A percentile compares a stretch with the other conserved stretches of the same genome.
These are phyloP conservation scores for Amaranthus tricolor DNA, from an alignment of 179 eudicot species.

Conservation along the genomic window DNA sequence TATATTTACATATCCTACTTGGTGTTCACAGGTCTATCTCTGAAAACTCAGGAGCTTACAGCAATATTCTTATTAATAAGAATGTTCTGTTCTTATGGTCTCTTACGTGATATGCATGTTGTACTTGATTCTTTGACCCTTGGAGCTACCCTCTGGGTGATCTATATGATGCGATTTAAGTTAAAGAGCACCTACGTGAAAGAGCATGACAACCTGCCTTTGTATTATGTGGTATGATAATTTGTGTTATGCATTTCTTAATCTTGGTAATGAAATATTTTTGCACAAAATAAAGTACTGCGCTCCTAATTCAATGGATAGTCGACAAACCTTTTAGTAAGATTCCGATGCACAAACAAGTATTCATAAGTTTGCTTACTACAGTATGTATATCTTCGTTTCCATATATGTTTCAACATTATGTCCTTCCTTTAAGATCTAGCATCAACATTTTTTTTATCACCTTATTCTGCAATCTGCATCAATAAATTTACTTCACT, in stretches of 20 bases:
- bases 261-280: too few species aligned
- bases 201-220: conserved; percentile 63
- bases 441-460: too few species aligned
- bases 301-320: not conserved
- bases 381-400: too few species aligned
- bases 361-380: too few species aligned
- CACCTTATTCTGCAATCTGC: not conserved
- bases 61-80: conserved; percentile 58
- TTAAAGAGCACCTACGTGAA: conserved; percentile 60
- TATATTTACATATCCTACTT: not conserved
- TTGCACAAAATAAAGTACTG: not conserved
- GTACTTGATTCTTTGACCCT: conserved; percentile 63
- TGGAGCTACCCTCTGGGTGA: conserved; percentile 68
- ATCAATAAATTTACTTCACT: not conserved
- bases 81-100: conserved; percentile 39
- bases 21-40: conserved; percentile 54
- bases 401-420: too few species aligned
- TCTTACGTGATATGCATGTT: conserved; percentile 67
- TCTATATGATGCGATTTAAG: conserved; percentile 80
- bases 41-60: conserved; percentile 85
- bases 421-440: too few species aligned
- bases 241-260: not conserved
- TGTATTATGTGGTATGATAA: conserved; percentile 59
- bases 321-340: not conserved
- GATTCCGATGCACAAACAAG: not conserved